Evolutionary conservation across 1,139 yeast genomes (phyloP).

Genomic region (Saccharomyces hybrid): DNA sequence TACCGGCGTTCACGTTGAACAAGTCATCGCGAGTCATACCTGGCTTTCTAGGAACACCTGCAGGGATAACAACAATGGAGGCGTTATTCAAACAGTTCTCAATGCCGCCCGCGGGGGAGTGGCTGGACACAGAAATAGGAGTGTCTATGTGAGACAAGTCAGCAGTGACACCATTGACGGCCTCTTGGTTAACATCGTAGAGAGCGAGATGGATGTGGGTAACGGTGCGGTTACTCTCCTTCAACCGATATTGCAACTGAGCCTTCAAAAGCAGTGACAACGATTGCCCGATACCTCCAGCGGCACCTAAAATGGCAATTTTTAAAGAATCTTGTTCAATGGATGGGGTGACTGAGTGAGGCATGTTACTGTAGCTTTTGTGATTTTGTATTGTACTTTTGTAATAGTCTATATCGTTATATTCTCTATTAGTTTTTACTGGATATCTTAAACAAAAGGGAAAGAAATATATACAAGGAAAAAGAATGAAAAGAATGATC

Average conservation of each 20-base stretch:
- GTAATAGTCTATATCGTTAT: neutral
- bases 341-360: conserved; percentile 13
- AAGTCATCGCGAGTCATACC: conserved; percentile 98
- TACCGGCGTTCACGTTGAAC: conserved; percentile 87
- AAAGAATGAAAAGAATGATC: neutral
- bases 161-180: conserved; percentile 84
- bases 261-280: conserved; percentile 71
- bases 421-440: neutral
- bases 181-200: conserved; percentile 55
- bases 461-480: neutral
- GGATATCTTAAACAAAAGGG: neutral
- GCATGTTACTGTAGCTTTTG: conserved; percentile 13
- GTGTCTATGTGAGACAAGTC: conserved; percentile 89
- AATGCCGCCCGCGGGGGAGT: conserved; percentile 58
- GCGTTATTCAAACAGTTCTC: conserved; percentile 57
- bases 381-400: neutral
- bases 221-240: neutral
- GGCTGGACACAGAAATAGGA: conserved; percentile 60
- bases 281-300: conserved; percentile 93
- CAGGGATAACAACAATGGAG: conserved; percentile 81
- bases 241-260: conserved; percentile 31
- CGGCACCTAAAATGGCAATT: conserved; percentile 72
- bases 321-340: conserved; percentile 30
- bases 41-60: conserved; percentile 96
- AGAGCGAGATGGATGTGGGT: conserved; percentile 41